Conservation (phyloP, 2,329 filamentous ascomycete species). For the Aureobasidium sp. region DNA sequence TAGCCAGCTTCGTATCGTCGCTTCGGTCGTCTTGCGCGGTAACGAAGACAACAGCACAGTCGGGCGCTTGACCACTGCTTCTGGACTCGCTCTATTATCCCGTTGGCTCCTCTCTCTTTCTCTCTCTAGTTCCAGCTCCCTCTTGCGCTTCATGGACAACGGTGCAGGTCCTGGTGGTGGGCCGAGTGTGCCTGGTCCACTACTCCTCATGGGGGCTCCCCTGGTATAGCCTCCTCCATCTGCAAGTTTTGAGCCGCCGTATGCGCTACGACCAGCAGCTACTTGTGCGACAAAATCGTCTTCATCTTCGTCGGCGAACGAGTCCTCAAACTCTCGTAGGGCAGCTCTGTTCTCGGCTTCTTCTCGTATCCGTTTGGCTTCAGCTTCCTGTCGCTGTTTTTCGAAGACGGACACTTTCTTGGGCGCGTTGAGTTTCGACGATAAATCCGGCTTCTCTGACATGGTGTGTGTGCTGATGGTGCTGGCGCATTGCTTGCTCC, state of each 20-base stretch:
- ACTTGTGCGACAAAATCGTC: conserved; percentile 9
- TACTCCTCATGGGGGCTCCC: conserved; percentile 31
- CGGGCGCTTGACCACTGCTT: conserved; percentile 24
- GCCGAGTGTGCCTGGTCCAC: conserved; percentile 42
- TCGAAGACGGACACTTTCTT: conserved; percentile 83
- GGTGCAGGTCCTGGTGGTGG: conserved; percentile 27
- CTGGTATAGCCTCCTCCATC: conserved; percentile 11
- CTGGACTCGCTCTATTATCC: not conserved
- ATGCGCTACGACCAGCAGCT: conserved; percentile 24
- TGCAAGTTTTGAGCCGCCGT: conserved; percentile 14
- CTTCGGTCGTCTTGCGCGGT: conserved; percentile 43
- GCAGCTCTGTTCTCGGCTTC: conserved; percentile 81
- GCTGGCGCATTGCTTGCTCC: not conserved
- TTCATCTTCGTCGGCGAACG: conserved; percentile 50
- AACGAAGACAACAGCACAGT: conserved; percentile 46
- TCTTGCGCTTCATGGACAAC: conserved; percentile 25
- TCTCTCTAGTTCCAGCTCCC: conserved; percentile 20
- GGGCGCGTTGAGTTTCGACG: conserved; percentile 59
- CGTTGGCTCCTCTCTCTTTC: not conserved
- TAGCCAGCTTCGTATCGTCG: conserved; percentile 41
- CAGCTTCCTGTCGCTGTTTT: conserved; percentile 77
- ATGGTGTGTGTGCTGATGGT: not conserved
- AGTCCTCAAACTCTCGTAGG: conserved; percentile 80
- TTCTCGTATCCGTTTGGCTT: conserved; percentile 77
- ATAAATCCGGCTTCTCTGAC: conserved; percentile 8